phyloP scores from a whole-genome alignment of 768 basidiomycete species.

The Rhodotorula paludigena region DNA sequence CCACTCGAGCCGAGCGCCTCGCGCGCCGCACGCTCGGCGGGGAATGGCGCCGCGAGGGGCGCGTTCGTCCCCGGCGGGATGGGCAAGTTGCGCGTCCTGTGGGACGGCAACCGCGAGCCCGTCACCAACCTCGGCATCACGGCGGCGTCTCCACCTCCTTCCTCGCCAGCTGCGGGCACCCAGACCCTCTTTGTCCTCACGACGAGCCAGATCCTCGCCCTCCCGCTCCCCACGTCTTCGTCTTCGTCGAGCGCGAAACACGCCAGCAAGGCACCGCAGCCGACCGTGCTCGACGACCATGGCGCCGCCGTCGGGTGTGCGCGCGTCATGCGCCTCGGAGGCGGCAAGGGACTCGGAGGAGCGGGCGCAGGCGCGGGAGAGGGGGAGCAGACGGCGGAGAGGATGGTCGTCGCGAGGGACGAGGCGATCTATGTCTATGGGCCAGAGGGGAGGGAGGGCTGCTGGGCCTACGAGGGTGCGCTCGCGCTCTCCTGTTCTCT shows the following conservation, averaged over 20 bases:
- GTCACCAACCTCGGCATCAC: conserved; percentile 91
- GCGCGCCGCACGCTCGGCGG: not conserved
- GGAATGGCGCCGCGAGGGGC: no score
- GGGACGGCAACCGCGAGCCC: conserved; percentile 76
- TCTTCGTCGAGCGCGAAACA: conserved; percentile 69
- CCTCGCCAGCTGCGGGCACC: conserved; percentile 15
- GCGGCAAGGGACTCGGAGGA: not conserved
- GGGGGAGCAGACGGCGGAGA: conserved; percentile 19
- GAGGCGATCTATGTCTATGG: conserved; percentile 87
- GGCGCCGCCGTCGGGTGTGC: conserved; percentile 81
- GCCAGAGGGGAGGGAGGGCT: conserved; percentile 71
- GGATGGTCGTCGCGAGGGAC: conserved; percentile 75
- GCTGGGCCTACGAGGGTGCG: conserved; percentile 85
- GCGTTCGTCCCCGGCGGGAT: conserved; percentile 49
- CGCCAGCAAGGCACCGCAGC: conserved; percentile 54
- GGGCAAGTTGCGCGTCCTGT: conserved; percentile 79
- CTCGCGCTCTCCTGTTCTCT: conserved; percentile 4
- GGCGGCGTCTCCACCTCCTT: conserved; percentile 47
- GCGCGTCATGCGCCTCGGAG: conserved; percentile 62
- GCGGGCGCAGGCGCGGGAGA: no score
- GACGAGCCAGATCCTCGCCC: conserved; percentile 66
- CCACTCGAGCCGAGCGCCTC: conserved; percentile 13
- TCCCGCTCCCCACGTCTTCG: conserved; percentile 52
- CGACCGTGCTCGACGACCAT: conserved; percentile 71
- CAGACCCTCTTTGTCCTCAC: conserved; percentile 78